Percentiles rank a stretch among this genome's conserved stretches.
Conservation (phyloP, 192 early-diverging fungal species). For the Backusella liffmaniae region DNA sequence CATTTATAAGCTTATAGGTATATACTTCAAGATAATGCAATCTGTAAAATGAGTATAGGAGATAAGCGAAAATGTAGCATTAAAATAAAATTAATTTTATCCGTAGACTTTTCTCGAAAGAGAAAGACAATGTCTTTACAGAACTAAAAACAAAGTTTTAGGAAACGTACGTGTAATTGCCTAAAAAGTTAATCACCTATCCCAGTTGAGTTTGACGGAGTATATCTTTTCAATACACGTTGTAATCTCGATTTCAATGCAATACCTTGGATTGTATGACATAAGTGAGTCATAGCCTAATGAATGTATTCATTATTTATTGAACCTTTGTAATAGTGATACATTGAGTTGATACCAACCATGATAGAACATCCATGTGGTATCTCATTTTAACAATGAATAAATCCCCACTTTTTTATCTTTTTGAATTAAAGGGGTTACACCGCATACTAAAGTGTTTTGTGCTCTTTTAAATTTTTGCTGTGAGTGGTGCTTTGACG, state of each 20-base stretch:
- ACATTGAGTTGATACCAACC: background rate
- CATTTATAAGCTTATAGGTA: background rate
- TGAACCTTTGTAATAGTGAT: background rate
- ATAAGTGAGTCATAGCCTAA: background rate
- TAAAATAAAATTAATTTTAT: background rate
- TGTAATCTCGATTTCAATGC: background rate
- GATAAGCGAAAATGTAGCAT: background rate
- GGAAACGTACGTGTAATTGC: background rate
- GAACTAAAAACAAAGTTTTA: background rate
- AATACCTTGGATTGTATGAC: background rate
- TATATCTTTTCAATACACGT: background rate
- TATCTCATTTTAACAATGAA: background rate
- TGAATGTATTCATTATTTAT: background rate
- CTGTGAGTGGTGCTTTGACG: background rate
- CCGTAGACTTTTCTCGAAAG: background rate
- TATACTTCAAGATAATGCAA: background rate
- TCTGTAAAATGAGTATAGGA: background rate
- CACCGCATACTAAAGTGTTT: background rate
- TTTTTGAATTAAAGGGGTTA: background rate
- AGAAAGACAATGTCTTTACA: background rate
- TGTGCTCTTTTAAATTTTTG: background rate
- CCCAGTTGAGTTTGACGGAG: background rate
- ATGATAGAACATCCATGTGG: background rate
- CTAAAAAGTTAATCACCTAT: background rate
- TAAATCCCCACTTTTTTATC: background rate